Conservation (phyloP, 306 rosid genomes). For the Rosa chinensis region DNA sequence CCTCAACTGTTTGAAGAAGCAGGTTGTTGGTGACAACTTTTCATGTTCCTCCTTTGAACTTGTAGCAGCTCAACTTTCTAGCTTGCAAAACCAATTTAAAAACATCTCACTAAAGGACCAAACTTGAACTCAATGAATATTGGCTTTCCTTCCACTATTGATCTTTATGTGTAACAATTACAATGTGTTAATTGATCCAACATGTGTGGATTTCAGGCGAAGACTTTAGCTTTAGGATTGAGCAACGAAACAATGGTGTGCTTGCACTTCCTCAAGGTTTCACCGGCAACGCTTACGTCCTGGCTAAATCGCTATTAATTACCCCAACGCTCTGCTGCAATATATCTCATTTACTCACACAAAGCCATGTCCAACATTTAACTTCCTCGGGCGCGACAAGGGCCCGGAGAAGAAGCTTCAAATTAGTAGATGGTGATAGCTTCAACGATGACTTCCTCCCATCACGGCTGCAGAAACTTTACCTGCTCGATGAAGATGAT, state of each 20-base stretch:
- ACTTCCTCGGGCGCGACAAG: too few species aligned
- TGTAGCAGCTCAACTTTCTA: slow-evolving; percentile 56
- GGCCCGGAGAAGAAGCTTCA: not conserved
- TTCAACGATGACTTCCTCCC: not conserved
- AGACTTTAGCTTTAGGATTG: slow-evolving; percentile 50
- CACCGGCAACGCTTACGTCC: slow-evolving; percentile 74
- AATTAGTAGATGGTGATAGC: not conserved
- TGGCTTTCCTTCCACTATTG: not conserved
- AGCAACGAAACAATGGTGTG: slow-evolving; percentile 53
- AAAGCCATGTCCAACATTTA: too few species aligned
- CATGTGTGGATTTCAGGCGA: slow-evolving; percentile 34
- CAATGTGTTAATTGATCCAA: not conserved
- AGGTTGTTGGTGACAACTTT: slow-evolving; percentile 31
- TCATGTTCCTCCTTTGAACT: slow-evolving; percentile 70
- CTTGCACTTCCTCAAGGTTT: slow-evolving; percentile 58
- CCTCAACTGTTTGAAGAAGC: slow-evolving; percentile 49
- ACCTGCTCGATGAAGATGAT: not conserved
- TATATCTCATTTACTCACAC: not conserved
- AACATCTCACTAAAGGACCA: not conserved
- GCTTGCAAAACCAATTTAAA: not conserved
- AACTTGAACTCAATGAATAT: not conserved
- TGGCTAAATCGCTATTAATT: slow-evolving; percentile 26
- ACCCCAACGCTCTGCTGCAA: slow-evolving; percentile 32
- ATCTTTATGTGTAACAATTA: not conserved
- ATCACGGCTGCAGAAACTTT: not conserved